A percentile compares a stretch with the other conserved stretches of the same genome.
phyloP scores from a whole-genome alignment of 2,329 filamentous ascomycete species.

The Alternaria angustiovoidea region DNA sequence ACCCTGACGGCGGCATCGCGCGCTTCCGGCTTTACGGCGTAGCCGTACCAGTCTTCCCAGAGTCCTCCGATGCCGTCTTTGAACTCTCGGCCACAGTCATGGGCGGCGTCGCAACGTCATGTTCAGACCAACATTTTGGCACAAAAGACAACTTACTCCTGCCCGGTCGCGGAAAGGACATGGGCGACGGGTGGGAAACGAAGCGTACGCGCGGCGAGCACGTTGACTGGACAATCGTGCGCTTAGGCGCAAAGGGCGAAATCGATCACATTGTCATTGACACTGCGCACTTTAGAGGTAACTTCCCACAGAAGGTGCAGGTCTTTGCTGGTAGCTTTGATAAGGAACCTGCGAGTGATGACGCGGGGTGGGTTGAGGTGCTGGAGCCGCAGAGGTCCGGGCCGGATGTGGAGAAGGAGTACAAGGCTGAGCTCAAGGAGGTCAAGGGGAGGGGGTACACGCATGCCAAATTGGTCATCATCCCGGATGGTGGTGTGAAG shows the following conservation, averaged over 20 bases:
- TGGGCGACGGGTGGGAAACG: slow-evolving; percentile 91
- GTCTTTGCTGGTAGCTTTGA: slow-evolving; percentile 67
- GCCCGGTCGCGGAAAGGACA: slow-evolving; percentile 79
- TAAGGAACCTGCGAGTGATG: slow-evolving; percentile 65
- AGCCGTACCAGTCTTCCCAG: slow-evolving; percentile 78
- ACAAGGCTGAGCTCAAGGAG: slow-evolving; percentile 55
- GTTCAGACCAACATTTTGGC: slow-evolving; percentile 86
- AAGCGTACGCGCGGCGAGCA: slow-evolving; percentile 76
- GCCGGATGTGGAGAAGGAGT: slow-evolving; percentile 76
- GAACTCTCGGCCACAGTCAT: slow-evolving; percentile 82
- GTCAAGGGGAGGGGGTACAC: slow-evolving; percentile 70
- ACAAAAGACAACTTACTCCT: slow-evolving; percentile 82
- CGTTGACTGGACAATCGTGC: slow-evolving; percentile 82
- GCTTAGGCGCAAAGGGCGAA: slow-evolving; percentile 71
- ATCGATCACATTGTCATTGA: slow-evolving; percentile 76
- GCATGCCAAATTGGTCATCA: slow-evolving; percentile 89
- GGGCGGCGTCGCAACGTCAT: slow-evolving; percentile 76
- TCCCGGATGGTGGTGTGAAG: slow-evolving; percentile 94
- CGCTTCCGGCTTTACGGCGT: slow-evolving; percentile 80
- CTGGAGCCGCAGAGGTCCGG: slow-evolving; percentile 72
- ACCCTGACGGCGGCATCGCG: slow-evolving; percentile 84
- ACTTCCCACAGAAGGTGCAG: slow-evolving; percentile 80
- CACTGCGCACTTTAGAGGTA: slow-evolving; percentile 83
- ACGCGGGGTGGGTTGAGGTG: slow-evolving; percentile 71
- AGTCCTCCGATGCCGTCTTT: slow-evolving; percentile 69